These are phyloP conservation scores for Candida dubliniensis DNA, from an alignment of 1,139 yeast genomes.

Conservation along the genomic window DNA sequence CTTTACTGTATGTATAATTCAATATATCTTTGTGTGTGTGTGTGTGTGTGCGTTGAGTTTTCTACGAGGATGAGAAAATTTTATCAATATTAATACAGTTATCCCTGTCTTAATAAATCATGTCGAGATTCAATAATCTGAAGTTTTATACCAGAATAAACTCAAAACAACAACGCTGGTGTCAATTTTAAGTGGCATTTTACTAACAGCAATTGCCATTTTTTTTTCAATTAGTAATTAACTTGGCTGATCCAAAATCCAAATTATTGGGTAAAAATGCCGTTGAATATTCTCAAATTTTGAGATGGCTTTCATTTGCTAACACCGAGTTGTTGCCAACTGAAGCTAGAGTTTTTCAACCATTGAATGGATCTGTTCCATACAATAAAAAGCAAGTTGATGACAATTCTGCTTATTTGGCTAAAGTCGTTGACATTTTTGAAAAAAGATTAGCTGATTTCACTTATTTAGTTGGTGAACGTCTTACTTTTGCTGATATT, in stretches of 20 bases:
- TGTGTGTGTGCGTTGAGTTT: conserved; percentile 1
- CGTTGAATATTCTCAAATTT: conserved; percentile 67
- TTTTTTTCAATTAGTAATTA: conserved; percentile 23
- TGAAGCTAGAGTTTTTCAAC: conserved; percentile 34
- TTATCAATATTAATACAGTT: conserved; percentile 62
- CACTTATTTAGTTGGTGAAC: conserved; percentile 93
- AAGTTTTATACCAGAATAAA: conserved; percentile 16
- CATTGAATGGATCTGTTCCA: conserved; percentile 38
- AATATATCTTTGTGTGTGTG: background rate
- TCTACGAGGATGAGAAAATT: conserved; percentile 53
- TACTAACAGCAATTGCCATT: conserved; percentile 20
- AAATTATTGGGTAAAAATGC: conserved; percentile 63
- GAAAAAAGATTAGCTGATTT: conserved; percentile 69
- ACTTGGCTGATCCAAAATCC: conserved; percentile 29
- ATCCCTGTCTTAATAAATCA: conserved; percentile 86
- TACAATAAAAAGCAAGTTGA: conserved; percentile 71
- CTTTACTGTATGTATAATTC: conserved; percentile 39
- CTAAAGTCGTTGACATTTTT: conserved; percentile 41
- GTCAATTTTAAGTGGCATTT: background rate
- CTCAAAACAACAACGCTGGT: background rate
- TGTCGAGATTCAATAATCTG: conserved; percentile 69
- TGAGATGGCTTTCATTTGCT: conserved; percentile 80
- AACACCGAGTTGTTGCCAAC: conserved; percentile 66
- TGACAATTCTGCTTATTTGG: conserved; percentile 44
- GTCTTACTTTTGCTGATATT: conserved; percentile 84